phyloP scores from a whole-genome alignment of 805 yeast species.

The Priceomyces carsonii region DNA sequence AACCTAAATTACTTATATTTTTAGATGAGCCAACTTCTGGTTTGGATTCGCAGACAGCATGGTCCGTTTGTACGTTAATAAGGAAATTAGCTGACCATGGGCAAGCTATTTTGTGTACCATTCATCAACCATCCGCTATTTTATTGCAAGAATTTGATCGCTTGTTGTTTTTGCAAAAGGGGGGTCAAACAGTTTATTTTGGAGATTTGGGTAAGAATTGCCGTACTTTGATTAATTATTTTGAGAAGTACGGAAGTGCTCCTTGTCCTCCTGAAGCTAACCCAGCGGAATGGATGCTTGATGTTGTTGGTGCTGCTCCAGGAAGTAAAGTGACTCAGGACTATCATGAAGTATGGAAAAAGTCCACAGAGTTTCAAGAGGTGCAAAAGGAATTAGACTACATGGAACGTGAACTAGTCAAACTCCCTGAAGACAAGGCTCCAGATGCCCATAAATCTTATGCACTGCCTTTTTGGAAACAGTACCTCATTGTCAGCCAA shows the following conservation, averaged over 20 bases:
- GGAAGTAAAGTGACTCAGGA: conserved; percentile 27
- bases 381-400: conserved; percentile 15
- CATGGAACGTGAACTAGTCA: conserved; percentile 20
- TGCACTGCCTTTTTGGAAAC: conserved; percentile 20
- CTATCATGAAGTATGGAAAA: conserved; percentile 24
- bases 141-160: conserved; percentile 36
- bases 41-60: conserved; percentile 53
- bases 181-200: conserved; percentile 41
- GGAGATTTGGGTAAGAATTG: conserved; percentile 62
- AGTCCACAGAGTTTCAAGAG: conserved; percentile 17
- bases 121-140: conserved; percentile 50
- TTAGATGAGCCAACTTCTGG: conserved; percentile 68
- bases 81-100: conserved; percentile 37
- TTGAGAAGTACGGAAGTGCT: conserved; percentile 65
- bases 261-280: conserved; percentile 69
- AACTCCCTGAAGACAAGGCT: conserved; percentile 16
- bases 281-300: conserved; percentile 69
- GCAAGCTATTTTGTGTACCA: conserved; percentile 50
- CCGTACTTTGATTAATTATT: conserved; percentile 57
- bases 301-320: conserved; percentile 31
- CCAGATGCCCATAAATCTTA: conserved; percentile 14
- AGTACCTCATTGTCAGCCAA: conserved; percentile 20
- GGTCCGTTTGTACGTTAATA: conserved; percentile 51
- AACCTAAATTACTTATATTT: conserved; percentile 41
- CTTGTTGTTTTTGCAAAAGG: conserved; percentile 19